Evolutionary conservation across 2,329 filamentous ascomycete genomes (phyloP), one percentile per base, ranked within the genome.

Genomic region (Colletotrichum trifolii): DNA sequence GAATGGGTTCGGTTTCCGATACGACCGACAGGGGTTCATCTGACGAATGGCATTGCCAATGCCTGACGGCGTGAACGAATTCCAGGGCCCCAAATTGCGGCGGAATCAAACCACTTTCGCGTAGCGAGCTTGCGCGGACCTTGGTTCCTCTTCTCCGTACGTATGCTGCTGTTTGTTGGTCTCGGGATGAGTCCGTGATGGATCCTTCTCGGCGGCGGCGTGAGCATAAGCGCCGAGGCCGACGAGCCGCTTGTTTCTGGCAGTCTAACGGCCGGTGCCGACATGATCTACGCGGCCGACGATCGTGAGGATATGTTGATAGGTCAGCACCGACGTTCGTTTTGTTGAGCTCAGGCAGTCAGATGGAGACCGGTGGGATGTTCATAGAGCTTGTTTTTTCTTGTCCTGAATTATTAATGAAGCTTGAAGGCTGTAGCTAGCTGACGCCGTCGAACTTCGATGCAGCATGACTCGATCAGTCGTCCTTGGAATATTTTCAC

Each of bases 51-150:
- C 40, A 42, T n/a, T 42, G 38, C 15, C 35, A 25, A 5, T 25
- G 25, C 4, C 25, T 4, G 25, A 1, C 25, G 25, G 25, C 25
- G 25, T 25, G 25, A 25, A 25, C 4, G 25, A 25, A 39, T 25
- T 43, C 35, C 33, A 15, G 25, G 45, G 35, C 35, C 39, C 43
- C 8, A n/a, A 9, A 46, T 46, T 46, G 43, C 43, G 15, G 25
- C 25, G 25, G 25, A 25, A 25, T 25, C 15, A 46, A 17, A 49
- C 49, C 12, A 17, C 36, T 43, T 25, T 57, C 36, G 54, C 13
- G 54, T 35, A 42, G 54, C 43, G 54, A 49, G 15, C 40, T 57
- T 49, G 43, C 36, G 45, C 45, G 54, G 54, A 15, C 42, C 42
- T 17, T n/a, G 6, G 3, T 25, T 3, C 25, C 25, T 25, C 25